Evolutionary conservation across 1,139 yeast species (phyloP).

Genomic region (Torulaspora pretoriensis): DNA sequence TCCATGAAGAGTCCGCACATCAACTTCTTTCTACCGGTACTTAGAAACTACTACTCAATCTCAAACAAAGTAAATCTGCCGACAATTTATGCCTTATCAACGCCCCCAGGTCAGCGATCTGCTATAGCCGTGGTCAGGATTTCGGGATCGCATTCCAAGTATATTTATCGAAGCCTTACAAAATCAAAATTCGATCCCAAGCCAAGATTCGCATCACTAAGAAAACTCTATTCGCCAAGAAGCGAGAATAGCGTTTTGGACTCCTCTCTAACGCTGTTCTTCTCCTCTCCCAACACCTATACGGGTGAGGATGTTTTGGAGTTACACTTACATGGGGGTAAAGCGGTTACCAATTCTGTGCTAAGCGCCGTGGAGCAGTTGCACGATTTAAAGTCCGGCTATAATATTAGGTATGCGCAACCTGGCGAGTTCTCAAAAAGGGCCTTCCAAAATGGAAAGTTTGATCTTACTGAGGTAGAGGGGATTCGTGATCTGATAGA

Average conservation of each 20-base stretch:
- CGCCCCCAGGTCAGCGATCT: constrained; percentile 64
- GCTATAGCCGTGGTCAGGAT: constrained; percentile 86
- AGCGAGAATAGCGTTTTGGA: constrained; percentile 50
- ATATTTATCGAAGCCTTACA: constrained; percentile 45
- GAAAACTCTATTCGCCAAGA: constrained; percentile 42
- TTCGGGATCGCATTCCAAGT: constrained; percentile 62
- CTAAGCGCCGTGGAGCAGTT: constrained; percentile 55
- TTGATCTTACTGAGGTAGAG: constrained; percentile 78
- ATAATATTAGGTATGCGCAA: constrained; percentile 72
- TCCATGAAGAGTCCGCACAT: neutral
- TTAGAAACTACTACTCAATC: constrained; percentile 1
- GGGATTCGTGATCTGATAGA: constrained; percentile 86
- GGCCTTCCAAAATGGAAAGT: constrained; percentile 69
- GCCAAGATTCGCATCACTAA: constrained; percentile 53
- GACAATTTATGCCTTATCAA: constrained; percentile 87
- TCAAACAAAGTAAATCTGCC: constrained; percentile 33
- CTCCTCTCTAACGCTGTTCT: constrained; percentile 67
- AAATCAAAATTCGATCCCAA: constrained; percentile 38
- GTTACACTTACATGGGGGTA: constrained; percentile 89
- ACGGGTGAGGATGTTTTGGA: constrained; percentile 93
- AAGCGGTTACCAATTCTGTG: constrained; percentile 72
- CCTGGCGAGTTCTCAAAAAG: constrained; percentile 88
- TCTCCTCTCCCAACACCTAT: constrained; percentile 73
- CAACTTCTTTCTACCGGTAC: neutral
- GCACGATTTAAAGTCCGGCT: constrained; percentile 39